Conservation (phyloP, 169 alveolate species). For the Eimeria maxima region DNA sequence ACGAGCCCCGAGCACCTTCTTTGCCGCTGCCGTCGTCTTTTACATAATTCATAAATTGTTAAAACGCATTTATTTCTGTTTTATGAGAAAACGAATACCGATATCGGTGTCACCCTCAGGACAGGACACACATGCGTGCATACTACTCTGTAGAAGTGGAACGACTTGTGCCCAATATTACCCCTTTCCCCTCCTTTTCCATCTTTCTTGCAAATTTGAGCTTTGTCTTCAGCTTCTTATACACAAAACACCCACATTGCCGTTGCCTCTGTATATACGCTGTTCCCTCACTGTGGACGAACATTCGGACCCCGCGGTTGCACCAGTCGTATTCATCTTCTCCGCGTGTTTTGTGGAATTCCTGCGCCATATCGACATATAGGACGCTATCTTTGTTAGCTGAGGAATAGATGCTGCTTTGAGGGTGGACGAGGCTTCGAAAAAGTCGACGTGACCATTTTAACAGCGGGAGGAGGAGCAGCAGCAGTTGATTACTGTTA, state of each 20-base stretch:
- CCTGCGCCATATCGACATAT: too few species aligned
- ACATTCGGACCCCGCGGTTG: too few species aligned
- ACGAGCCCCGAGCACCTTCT: neutral
- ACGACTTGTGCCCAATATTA: neutral
- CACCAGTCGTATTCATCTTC: too few species aligned
- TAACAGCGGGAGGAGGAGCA: neutral
- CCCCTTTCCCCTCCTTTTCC: neutral
- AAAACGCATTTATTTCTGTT: neutral
- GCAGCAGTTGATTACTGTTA: neutral
- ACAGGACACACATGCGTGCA: neutral
- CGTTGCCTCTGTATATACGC: neutral
- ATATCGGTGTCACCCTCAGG: neutral
- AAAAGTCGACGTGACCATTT: too few species aligned
- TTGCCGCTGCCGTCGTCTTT: neutral
- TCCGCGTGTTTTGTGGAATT: too few species aligned
- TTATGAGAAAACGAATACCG: neutral
- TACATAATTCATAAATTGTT: neutral
- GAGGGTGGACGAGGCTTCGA: too few species aligned
- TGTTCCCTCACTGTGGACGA: too few species aligned
- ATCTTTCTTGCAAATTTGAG: too few species aligned
- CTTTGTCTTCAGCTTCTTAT: too few species aligned
- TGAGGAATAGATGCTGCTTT: too few species aligned
- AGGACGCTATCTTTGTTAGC: too few species aligned
- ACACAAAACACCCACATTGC: neutral
- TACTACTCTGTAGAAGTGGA: neutral